Evolutionary conservation across 163 green algal species (phyloP).

Genomic region (Chlamydomonas reinhardtii): DNA sequence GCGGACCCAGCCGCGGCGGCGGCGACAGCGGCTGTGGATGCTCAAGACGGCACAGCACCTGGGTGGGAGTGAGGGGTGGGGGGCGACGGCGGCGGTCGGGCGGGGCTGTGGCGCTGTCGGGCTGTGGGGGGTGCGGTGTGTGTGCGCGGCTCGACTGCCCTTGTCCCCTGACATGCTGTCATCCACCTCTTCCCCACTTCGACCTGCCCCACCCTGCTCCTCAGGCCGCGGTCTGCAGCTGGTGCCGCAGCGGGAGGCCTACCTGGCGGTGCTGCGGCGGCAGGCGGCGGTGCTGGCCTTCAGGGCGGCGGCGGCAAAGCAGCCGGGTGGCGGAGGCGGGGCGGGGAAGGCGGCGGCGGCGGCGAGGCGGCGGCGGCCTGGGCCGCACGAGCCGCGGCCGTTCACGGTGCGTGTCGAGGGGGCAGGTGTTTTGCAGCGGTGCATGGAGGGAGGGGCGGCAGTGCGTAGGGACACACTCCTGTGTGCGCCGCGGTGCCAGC

Average conservation of each 20-base stretch:
- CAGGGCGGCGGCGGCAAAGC: not conserved
- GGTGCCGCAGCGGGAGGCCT: slow-evolving; percentile 26
- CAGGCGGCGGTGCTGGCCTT: slow-evolving; percentile 24
- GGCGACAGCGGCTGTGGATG: slow-evolving; percentile 78
- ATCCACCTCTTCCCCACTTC: not conserved
- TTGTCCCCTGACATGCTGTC: too few species aligned
- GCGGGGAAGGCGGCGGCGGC: not conserved
- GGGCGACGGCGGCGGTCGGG: not conserved
- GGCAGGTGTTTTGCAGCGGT: not conserved
- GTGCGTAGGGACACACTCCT: too few species aligned
- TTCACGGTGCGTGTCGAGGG: not conserved
- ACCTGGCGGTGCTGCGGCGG: slow-evolving; percentile 39
- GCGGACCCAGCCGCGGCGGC: slow-evolving; percentile 41
- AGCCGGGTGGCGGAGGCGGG: not conserved
- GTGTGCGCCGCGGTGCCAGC: too few species aligned
- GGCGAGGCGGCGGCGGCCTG: not conserved
- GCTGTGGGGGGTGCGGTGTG: too few species aligned
- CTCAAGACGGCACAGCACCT: slow-evolving; percentile 83
- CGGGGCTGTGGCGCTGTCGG: not conserved
- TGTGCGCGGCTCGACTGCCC: too few species aligned
- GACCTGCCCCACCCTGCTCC: too few species aligned
- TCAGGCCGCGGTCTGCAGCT: slow-evolving; percentile 71
- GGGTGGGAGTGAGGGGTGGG: slow-evolving; percentile 45
- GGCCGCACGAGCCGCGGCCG: slow-evolving; percentile 11
- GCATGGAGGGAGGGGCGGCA: too few species aligned